Percentiles rank a stretch among this genome's conserved stretches.
These are phyloP conservation scores for Drechslerella coelobrocha DNA, from an alignment of 2,329 filamentous ascomycete genomes.

Conservation along the genomic window DNA sequence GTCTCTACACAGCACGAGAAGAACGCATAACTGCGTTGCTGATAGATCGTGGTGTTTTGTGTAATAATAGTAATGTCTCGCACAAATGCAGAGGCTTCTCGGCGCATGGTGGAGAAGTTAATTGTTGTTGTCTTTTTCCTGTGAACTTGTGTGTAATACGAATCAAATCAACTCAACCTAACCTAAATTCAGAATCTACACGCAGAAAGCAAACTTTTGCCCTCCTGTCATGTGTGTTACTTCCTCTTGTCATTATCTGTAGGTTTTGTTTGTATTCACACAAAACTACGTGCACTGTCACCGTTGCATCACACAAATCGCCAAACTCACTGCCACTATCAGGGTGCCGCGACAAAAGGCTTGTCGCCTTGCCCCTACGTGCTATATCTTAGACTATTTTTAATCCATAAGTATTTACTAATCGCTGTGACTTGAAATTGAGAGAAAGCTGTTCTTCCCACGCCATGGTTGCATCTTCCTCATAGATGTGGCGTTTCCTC, in stretches of 20 bases:
- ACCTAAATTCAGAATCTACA: neutral
- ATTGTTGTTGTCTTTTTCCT: constrained; percentile 31
- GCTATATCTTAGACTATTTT: too few relatives aligned
- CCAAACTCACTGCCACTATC: too few relatives aligned
- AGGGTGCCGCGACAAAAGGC: too few relatives aligned
- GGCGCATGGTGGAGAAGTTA: constrained; percentile 39
- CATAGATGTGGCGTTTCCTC: too few relatives aligned
- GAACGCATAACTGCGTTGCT: constrained; percentile 66
- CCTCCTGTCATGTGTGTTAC: neutral
- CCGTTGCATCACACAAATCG: too few relatives aligned
- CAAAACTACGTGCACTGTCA: neutral
- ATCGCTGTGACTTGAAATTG: too few relatives aligned
- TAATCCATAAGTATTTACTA: too few relatives aligned
- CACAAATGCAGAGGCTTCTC: constrained; percentile 35
- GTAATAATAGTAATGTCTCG: constrained; percentile 50
- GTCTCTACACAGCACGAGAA: constrained; percentile 93
- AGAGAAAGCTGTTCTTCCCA: too few relatives aligned
- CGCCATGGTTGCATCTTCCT: too few relatives aligned
- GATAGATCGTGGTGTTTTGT: constrained; percentile 53
- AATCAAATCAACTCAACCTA: constrained; percentile 21
- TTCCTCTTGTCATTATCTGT: neutral
- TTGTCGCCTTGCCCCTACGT: too few relatives aligned
- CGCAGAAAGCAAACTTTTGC: constrained; percentile 9
- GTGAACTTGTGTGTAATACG: constrained; percentile 39
- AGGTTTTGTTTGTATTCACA: neutral